phyloP scores from a whole-genome alignment of 495 filamentous ascomycete species.

The Trichoderma asperelloides region DNA sequence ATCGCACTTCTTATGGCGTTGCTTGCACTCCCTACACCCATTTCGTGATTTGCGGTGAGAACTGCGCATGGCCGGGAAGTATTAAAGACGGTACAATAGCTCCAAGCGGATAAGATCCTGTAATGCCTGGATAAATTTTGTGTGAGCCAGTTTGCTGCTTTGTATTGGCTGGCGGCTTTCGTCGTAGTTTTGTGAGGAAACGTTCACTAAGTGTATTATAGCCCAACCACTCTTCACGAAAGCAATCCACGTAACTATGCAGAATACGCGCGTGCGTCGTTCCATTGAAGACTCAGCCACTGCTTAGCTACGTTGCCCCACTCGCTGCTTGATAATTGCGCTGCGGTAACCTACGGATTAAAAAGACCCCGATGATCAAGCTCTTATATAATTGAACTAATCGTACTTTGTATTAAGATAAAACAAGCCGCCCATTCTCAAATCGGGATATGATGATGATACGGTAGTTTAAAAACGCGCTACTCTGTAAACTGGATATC shows the following conservation, averaged over 20 bases:
- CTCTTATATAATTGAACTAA: too few relatives aligned
- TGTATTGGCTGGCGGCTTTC: too few relatives aligned
- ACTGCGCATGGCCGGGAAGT: constrained; percentile 13
- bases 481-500: background rate
- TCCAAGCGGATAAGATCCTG: background rate
- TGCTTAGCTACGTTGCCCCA: background rate
- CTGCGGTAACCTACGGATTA: background rate
- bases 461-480: background rate
- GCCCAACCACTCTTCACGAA: too few relatives aligned
- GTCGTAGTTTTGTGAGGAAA: too few relatives aligned
- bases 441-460: background rate
- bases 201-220: too few relatives aligned
- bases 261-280: too few relatives aligned
- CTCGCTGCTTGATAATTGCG: background rate
- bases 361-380: too few relatives aligned
- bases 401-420: background rate
- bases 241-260: too few relatives aligned
- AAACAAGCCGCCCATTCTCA: background rate
- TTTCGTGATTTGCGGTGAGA: constrained; percentile 18
- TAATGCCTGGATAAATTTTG: background rate
- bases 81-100: background rate
- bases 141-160: too few relatives aligned
- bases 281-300: background rate
- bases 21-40: constrained; percentile 24
- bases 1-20: constrained; percentile 28